Evolutionary conservation across 768 basidiomycete species (phyloP).

Genomic region (Terana coerulea): DNA sequence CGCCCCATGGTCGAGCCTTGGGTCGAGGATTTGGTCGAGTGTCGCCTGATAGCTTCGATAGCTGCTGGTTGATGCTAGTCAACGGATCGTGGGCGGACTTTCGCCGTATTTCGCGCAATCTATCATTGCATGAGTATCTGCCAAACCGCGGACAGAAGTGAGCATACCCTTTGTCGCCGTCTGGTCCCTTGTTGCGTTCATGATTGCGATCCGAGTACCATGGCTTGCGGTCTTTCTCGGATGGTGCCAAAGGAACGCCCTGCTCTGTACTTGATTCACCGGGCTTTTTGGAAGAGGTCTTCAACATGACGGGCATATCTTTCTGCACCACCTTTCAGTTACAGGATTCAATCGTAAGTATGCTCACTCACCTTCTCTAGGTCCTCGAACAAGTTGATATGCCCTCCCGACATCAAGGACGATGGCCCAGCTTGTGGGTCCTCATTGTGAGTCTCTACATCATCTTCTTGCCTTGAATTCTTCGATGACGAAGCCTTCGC

Average conservation of each 20-base stretch:
- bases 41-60: conserved; percentile 39
- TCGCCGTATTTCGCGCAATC: conserved; percentile 57
- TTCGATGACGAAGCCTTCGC: conserved; percentile 20
- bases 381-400: conserved; percentile 84
- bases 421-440: conserved; percentile 25
- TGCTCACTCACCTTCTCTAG: conserved; percentile 56
- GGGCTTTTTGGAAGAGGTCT: conserved; percentile 16
- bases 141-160: not conserved
- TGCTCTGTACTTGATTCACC: conserved; percentile 47
- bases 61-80: conserved; percentile 65
- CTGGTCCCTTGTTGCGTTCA: conserved; percentile 17
- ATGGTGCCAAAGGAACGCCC: conserved; percentile 71
- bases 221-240: conserved; percentile 72
- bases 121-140: conserved; percentile 22
- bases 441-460: conserved; percentile 14
- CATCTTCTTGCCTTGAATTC: conserved; percentile 13
- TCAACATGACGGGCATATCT: not conserved
- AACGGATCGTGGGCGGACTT: conserved; percentile 70
- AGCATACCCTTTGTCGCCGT: conserved; percentile 25
- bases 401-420: conserved; percentile 49
- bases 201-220: conserved; percentile 54
- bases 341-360: not conserved
- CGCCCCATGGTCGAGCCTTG: not conserved
- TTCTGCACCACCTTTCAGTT: not conserved
- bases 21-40: conserved; percentile 5